Evolutionary conservation across 2,329 filamentous ascomycete genomes (phyloP).

Genomic region (Scleromitrula shiraiana): DNA sequence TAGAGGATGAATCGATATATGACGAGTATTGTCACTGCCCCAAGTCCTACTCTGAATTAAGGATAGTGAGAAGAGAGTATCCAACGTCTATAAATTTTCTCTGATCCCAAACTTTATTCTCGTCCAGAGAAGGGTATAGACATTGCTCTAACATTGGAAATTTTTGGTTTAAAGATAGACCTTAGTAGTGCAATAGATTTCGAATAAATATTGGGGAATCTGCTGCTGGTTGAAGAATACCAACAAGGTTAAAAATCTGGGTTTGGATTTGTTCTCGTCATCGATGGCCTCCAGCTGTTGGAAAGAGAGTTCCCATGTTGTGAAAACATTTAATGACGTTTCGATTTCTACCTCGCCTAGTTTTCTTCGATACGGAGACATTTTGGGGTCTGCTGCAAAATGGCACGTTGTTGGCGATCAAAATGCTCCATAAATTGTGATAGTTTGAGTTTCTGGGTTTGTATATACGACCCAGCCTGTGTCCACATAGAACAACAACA

Average conservation of each 20-base stretch:
- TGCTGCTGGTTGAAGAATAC: slow-evolving; percentile 20
- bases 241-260: slow-evolving; percentile 17
- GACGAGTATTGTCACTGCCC: slow-evolving; percentile 9
- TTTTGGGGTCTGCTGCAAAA: slow-evolving; percentile 17
- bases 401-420: slow-evolving; percentile 7
- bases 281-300: slow-evolving; percentile 7
- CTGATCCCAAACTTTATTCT: slow-evolving; percentile 7
- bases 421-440: slow-evolving; percentile 18
- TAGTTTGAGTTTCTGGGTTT: slow-evolving; percentile 13
- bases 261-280: background rate
- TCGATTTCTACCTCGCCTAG: slow-evolving; percentile 8
- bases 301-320: slow-evolving; percentile 25
- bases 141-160: background rate
- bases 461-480: slow-evolving; percentile 27
- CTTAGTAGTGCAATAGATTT: slow-evolving; percentile 4
- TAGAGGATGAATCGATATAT: slow-evolving; percentile 20
- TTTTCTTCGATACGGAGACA: slow-evolving; percentile 15
- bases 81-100: slow-evolving; percentile 15
- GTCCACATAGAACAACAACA: slow-evolving; percentile 15
- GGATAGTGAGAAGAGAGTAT: slow-evolving; percentile 14
- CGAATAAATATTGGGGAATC: slow-evolving; percentile 22
- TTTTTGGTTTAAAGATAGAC: no score
- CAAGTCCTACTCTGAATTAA: slow-evolving; percentile 17
- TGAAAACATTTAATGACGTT: slow-evolving; percentile 20
- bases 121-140: background rate